Conservation (phyloP, 139 green algal species). For the Auxenochlorella pyrenoidosa region DNA sequence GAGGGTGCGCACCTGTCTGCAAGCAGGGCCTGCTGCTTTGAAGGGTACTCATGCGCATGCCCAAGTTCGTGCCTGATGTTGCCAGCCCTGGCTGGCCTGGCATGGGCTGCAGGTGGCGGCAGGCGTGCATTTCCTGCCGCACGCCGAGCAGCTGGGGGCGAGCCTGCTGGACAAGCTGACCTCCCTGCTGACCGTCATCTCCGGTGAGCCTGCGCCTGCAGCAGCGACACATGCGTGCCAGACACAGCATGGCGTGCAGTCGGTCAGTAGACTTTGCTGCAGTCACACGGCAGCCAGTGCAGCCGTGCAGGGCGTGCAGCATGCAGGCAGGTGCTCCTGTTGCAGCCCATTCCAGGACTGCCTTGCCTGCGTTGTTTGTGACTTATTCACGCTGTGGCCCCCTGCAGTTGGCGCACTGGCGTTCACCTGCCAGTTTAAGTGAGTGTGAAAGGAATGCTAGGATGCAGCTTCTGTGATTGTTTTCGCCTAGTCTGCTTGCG, state of each 20-base stretch:
- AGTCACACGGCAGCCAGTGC: neutral
- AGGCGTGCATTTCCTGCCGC: neutral
- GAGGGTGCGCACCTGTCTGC: too few species aligned
- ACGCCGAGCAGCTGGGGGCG: neutral
- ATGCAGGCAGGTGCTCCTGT: neutral
- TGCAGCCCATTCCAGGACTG: neutral
- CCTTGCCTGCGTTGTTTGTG: too few species aligned
- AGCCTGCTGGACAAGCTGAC: neutral
- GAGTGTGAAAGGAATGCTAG: neutral
- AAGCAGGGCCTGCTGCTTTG: too few species aligned
- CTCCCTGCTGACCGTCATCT: neutral
- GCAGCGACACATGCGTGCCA: neutral
- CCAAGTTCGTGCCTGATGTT: too few species aligned
- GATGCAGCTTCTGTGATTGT: too few species aligned
- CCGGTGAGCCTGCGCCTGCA: neutral
- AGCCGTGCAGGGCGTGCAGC: too few species aligned
- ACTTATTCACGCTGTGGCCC: neutral
- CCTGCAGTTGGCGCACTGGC: slow-evolving; percentile 2
- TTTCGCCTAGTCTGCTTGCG: too few species aligned
- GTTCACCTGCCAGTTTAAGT: slow-evolving; percentile 32
- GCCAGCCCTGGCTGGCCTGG: too few species aligned
- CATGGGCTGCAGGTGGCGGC: neutral
- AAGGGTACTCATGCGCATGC: too few species aligned
- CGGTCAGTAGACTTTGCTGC: neutral
- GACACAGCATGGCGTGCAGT: neutral